Base-by-base conservation (phyloP, 108 stramenopile genomes). In the Skeletonema menzelii region DNA sequence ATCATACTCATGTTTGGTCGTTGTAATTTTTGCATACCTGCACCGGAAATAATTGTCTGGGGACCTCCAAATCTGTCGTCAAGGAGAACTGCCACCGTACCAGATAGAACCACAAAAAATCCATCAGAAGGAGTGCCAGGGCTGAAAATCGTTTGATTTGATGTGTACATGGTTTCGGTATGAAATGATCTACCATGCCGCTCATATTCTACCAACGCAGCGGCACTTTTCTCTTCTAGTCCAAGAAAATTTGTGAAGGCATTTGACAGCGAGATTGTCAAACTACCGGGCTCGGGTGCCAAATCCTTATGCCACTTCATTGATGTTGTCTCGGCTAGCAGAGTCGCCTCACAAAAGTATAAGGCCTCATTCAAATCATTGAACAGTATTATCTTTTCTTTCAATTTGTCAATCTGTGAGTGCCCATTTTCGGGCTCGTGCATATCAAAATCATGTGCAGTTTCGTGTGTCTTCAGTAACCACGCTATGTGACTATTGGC, bases 401-500 rank as follows among this genome's bases (percentile, higher is more conserved):
- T 70, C 68, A 5, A 40, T 8, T 10, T 40, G 32, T 56, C 72
- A 56, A 63, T 56, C 56, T 42, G 59, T 60, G 40, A 82, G 66
- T 53, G 49, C 17, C 49, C 49, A 22, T 53, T 22, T 22, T 53
- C 49, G 7, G 49, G 8, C 42, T 69, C 87, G 59, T 95, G 91
- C 44, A 72, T 71, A 4, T 75, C 77, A 13, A 76, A 42, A 30
- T 78, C 65, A 61, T 82, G 72, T 8, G 90, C 88, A 67, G 85
- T 88, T 32, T 87, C 87, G 72, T 95, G 94, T 11, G 84, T 85
- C 22, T 86, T 84, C 65, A 95, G 75, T 75, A 92, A 87, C 94
- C 94, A 95, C 30, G 91, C 86, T n/a, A 91, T 87, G 19, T 87
- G 76, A 24, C 85, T 79, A 59, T 82, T 84, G 1, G 82, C 79